Evolutionary conservation across 345 rosid species (phyloP).

Genomic region (Balakata baccata): DNA sequence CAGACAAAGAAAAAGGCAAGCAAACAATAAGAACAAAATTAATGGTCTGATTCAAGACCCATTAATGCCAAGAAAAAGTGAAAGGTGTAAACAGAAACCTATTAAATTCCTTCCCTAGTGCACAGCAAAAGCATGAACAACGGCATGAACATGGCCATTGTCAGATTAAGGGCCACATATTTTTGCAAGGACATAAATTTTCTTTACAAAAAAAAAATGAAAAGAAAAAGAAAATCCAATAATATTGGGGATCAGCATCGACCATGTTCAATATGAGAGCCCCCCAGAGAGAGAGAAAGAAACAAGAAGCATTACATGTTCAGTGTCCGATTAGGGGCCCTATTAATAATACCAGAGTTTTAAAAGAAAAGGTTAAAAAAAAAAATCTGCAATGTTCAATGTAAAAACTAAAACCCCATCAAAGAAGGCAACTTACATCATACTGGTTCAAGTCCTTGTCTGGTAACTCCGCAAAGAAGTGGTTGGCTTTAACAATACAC

Average conservation of each 20-base stretch:
- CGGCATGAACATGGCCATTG: conserved; percentile 5
- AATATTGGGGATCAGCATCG: conserved; percentile 1
- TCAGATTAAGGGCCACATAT: conserved; percentile 43
- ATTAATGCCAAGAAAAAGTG: conserved; percentile 33
- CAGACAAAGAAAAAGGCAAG: conserved; percentile 34
- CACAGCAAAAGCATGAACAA: conserved; percentile 27
- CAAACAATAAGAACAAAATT: conserved; percentile 46
- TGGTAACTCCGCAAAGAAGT: conserved; percentile 87
- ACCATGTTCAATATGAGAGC: background rate
- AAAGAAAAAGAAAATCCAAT: background rate
- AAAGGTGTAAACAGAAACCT: conserved; percentile 22
- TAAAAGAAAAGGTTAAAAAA: background rate
- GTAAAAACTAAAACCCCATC: conserved; percentile 3
- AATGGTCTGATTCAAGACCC: conserved; percentile 23
- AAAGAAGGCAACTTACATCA: conserved; percentile 59
- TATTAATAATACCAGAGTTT: background rate
- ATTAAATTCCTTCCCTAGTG: conserved; percentile 37
- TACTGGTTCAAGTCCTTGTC: conserved; percentile 91
- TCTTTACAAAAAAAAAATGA: background rate
- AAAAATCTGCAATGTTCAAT: conserved; percentile 7
- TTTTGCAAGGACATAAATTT: conserved; percentile 19
- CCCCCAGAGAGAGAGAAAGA: background rate
- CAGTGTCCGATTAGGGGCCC: conserved; percentile 24
- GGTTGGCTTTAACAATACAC: conserved; percentile 97
- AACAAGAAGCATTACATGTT: conserved; percentile 7